Base-by-base conservation (phyloP, 2,329 filamentous ascomycete species). In the Penicillium sp. region DNA sequence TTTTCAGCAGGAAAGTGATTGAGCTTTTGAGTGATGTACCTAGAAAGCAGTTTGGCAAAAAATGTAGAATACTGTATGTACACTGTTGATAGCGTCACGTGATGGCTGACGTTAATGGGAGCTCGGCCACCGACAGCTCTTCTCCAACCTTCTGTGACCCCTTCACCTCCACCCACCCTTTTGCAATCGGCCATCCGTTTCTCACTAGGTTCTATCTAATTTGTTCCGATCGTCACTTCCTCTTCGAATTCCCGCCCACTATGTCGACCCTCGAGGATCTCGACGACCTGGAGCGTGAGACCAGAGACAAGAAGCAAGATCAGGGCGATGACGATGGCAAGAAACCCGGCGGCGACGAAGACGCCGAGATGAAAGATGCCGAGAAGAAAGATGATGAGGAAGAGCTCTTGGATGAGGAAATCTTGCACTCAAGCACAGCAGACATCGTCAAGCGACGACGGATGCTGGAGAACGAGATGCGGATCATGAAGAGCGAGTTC, bases 401-500 rank as follows among this genome's bases (percentile, higher is more conserved):
- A 42, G 86, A 95, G 60, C 81, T 91, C 47, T 81, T 98, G 57
- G 92, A 97, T 72, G 86, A 92, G 48, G 93, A 98, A 76, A 92
- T 98, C 64, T 82, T 97, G 53, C 86, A 83, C 70, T 86, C 95
- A 63, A 92, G 87, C 78, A 97, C 93, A 77, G 84, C 89, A 77
- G 93, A 98, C 76, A 95, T 98, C 66, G 80, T 89, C 65, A 95
- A 90, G 64, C 83, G 93, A 72, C 88, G 86, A 78, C 86, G 91
- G 66, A 81, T 98, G 67, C 79, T 98, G 59, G 93, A 98, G 74
- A 98, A 98, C 73, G 93, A 98, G 74, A 88, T 93, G 66, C 83
- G 93, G 65, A 97, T 98, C 75, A 97, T 98, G 90, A 92, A 88
- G 80, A 95, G 90, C 79, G 93, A 98, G 74, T 90, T 84, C 64